Conservation (phyloP, 306 rosid species). For the Begonia peltatifolia region DNA sequence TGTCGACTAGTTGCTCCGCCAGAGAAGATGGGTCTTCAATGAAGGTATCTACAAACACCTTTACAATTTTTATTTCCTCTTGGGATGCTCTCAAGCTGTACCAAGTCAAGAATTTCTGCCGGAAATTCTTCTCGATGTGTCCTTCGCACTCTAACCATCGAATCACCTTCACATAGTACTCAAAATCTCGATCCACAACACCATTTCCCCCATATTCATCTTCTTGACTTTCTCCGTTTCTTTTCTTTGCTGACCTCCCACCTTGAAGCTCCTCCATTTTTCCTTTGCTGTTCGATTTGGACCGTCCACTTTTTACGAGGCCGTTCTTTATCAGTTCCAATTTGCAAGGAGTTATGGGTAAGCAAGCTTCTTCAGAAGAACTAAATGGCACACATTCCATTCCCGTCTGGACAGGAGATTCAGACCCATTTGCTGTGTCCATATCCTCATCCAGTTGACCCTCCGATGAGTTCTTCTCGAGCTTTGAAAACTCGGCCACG, state of each 20-base stretch:
- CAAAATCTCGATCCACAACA: constrained; percentile 45
- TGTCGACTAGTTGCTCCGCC: constrained; percentile 89
- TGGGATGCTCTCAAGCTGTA: constrained; percentile 81
- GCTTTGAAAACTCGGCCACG: constrained; percentile 22
- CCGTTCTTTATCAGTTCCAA: constrained; percentile 54
- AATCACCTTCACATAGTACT: constrained; percentile 80
- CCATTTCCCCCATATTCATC: constrained; percentile 44
- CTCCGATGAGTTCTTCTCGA: constrained; percentile 29
- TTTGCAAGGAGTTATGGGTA: constrained; percentile 84
- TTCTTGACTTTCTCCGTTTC: constrained; percentile 32
- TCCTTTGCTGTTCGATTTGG: constrained; percentile 54
- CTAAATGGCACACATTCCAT: constrained; percentile 43
- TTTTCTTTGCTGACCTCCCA: constrained; percentile 35
- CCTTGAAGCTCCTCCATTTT: constrained; percentile 7
- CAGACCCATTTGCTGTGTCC: constrained; percentile 36
- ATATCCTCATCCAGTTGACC: constrained; percentile 42
- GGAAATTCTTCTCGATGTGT: constrained; percentile 81
- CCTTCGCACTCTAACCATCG: constrained; percentile 92
- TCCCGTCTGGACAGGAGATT: constrained; percentile 41
- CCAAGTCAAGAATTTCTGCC: constrained; percentile 97
- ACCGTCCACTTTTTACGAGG: constrained; percentile 44
- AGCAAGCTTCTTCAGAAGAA: constrained; percentile 44
- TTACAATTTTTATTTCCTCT: constrained; percentile 67
- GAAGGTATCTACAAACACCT: constrained; percentile 71
- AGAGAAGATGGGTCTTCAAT: constrained; percentile 77